A percentile compares a stretch with the other conserved stretches of the same genome.
Conservation (phyloP, 805 yeast genomes). For the Candida anglica region DNA sequence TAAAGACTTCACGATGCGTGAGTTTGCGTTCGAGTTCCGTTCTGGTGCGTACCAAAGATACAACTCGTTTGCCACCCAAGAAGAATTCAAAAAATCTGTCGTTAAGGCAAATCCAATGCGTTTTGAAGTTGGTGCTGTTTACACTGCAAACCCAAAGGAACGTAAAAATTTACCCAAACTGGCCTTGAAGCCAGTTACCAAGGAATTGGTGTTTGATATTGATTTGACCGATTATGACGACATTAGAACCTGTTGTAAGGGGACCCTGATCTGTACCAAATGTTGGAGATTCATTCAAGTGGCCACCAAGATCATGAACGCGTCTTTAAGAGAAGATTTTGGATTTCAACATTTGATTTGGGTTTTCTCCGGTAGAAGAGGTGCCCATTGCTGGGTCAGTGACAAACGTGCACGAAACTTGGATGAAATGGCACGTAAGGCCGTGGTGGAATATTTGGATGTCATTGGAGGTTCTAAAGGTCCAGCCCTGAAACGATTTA, state of each 20-base stretch:
- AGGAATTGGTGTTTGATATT: conserved; percentile 92
- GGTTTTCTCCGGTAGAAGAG: conserved; percentile 98
- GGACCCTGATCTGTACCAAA: conserved; percentile 76
- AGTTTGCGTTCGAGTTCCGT: conserved; percentile 86
- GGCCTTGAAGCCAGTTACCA: conserved; percentile 74
- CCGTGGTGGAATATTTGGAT: conserved; percentile 81
- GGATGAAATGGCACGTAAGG: conserved; percentile 69
- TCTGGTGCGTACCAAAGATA: conserved; percentile 90
- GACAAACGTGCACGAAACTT: conserved; percentile 75
- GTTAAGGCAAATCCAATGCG: conserved; percentile 75
- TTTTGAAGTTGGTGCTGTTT: conserved; percentile 93
- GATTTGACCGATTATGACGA: conserved; percentile 97
- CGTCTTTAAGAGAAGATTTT: conserved; percentile 77
- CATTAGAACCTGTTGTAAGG: conserved; percentile 87
- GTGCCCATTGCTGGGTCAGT: conserved; percentile 98
- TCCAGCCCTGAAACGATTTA: conserved; percentile 46
- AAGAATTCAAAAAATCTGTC: conserved; percentile 77
- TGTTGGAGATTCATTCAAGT: conserved; percentile 93
- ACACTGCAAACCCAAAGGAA: conserved; percentile 81
- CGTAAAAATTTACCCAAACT: conserved; percentile 71
- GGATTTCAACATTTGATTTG: conserved; percentile 84
- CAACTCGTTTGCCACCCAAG: conserved; percentile 62
- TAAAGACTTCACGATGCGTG: conserved; percentile 80
- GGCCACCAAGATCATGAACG: conserved; percentile 72
- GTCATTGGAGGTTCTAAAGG: conserved; percentile 48